A percentile compares a stretch with the other conserved stretches of the same genome.
phyloP scores from a whole-genome alignment of 352 stramenopile genomes.

The Saprolegnia diclina region DNA sequence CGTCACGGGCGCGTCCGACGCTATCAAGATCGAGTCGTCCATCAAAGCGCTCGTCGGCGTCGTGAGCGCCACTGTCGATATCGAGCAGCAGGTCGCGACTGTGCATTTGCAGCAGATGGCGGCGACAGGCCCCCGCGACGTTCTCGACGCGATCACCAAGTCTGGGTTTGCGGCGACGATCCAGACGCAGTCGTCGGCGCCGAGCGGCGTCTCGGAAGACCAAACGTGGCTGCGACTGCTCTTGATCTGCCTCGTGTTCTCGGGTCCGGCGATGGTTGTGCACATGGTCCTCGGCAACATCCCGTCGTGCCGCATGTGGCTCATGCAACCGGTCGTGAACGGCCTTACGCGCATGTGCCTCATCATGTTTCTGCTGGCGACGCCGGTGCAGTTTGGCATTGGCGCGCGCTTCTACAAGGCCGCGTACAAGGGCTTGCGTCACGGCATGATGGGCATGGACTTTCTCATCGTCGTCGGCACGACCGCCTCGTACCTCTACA shows the following conservation, averaged over 20 bases:
- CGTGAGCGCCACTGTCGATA: constrained; percentile 59
- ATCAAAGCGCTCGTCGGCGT: constrained; percentile 66
- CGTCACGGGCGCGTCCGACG: constrained; percentile 57
- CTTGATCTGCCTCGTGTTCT: constrained; percentile 72
- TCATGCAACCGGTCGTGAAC: constrained; percentile 78
- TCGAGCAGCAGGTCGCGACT: constrained; percentile 30
- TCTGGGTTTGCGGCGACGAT: constrained; percentile 62
- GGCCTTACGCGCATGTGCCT: constrained; percentile 67
- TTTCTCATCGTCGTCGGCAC: constrained; percentile 82
- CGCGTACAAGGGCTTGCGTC: constrained; percentile 72
- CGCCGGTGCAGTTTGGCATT: constrained; percentile 79
- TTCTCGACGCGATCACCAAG: constrained; percentile 61
- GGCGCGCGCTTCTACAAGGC: constrained; percentile 75
- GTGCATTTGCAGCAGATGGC: constrained; percentile 79
- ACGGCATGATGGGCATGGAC: constrained; percentile 86
- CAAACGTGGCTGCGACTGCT: constrained; percentile 70
- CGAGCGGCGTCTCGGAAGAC: constrained; percentile 62
- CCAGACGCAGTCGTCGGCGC: constrained; percentile 45
- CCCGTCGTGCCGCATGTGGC: constrained; percentile 45
- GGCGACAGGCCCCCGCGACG: constrained; percentile 57
- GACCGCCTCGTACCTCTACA: constrained; percentile 83
- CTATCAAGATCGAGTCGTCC: constrained; percentile 58
- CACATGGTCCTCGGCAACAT: constrained; percentile 86
- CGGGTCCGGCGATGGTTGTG: constrained; percentile 76
- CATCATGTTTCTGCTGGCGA: constrained; percentile 78